A percentile compares a stretch with the other conserved stretches of the same genome.
These are phyloP conservation scores for Mallotus nudiflorus DNA, from an alignment of 345 rosid species.

Conservation along the genomic window DNA sequence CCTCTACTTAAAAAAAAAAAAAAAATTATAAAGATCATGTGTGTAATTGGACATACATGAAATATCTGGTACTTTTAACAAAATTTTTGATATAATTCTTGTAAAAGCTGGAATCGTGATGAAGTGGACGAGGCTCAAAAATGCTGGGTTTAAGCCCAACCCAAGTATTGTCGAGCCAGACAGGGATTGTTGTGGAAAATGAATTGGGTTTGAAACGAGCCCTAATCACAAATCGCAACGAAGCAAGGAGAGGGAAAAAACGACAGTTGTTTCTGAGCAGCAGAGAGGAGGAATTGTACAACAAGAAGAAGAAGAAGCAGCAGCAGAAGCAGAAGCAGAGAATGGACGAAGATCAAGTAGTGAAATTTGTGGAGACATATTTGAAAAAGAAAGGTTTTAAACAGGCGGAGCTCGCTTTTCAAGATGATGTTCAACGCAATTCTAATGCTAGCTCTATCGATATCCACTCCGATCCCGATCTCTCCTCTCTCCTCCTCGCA, in stretches of 20 bases:
- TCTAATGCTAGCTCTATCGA: conserved; percentile 36
- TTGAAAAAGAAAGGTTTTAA: conserved; percentile 91
- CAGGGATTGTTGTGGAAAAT: too few species aligned
- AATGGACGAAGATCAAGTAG: conserved; percentile 61
- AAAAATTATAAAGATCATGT: too few species aligned
- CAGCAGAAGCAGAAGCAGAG: conserved; percentile 11
- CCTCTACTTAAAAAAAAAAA: too few species aligned
- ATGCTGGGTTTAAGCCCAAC: too few species aligned
- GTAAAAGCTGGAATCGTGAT: too few species aligned
- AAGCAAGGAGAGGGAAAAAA: not conserved
- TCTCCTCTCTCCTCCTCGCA: conserved; percentile 68
- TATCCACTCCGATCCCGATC: conserved; percentile 65
- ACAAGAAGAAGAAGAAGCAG: not conserved
- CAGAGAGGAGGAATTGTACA: not conserved
- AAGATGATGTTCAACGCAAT: conserved; percentile 62
- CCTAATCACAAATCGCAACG: too few species aligned
- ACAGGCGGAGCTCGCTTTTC: conserved; percentile 57
- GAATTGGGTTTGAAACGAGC: not conserved
- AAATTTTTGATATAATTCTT: too few species aligned
- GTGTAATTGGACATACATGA: too few species aligned
- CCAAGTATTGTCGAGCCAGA: too few species aligned
- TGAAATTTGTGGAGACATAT: conserved; percentile 63
- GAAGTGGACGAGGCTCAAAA: too few species aligned
- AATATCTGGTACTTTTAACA: too few species aligned
- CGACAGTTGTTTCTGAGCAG: not conserved